A percentile compares a stretch with the other conserved stretches of the same genome.
Evolutionary conservation across 1,284 basidiomycete genomes (phyloP).

Genomic region (Cryptococcus sp.): DNA sequence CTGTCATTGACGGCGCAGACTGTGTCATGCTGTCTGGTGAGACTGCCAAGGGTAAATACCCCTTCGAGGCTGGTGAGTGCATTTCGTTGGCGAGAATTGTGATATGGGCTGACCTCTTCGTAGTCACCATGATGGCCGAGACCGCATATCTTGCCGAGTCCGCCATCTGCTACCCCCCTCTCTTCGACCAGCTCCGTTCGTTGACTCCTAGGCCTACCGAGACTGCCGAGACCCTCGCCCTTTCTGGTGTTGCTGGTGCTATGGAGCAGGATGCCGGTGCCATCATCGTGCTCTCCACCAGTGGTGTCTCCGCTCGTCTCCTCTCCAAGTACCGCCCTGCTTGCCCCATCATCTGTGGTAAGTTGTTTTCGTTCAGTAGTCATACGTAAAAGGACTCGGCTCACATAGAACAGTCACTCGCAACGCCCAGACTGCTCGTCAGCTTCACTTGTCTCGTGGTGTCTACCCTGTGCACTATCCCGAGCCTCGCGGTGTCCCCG

Average conservation of each 20-base stretch:
- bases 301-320: conserved; percentile 93
- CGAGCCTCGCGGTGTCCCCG: conserved; percentile 82
- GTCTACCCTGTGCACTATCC: conserved; percentile 96
- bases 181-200: conserved; percentile 83
- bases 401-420: conserved; percentile 74
- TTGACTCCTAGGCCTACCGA: conserved; percentile 82
- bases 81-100: neutral
- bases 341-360: conserved; percentile 92
- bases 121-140: conserved; percentile 90
- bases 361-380: conserved; percentile 26
- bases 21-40: conserved; percentile 99
- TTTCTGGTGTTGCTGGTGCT: conserved; percentile 92
- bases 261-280: conserved; percentile 90
- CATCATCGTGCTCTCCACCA: conserved; percentile 95
- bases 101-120: neutral
- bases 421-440: conserved; percentile 91
- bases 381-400: neutral
- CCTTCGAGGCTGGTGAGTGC: conserved; percentile 79
- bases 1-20: conserved; percentile 93
- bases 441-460: conserved; percentile 95
- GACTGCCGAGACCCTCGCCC: conserved; percentile 89
- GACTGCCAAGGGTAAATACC: conserved; percentile 94
- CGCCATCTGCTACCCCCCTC: conserved; percentile 87
- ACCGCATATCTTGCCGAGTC: conserved; percentile 92
- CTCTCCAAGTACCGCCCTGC: conserved; percentile 95